These are phyloP conservation scores for Rosa rugosa DNA, from an alignment of 306 rosid genomes.

Conservation along the genomic window DNA sequence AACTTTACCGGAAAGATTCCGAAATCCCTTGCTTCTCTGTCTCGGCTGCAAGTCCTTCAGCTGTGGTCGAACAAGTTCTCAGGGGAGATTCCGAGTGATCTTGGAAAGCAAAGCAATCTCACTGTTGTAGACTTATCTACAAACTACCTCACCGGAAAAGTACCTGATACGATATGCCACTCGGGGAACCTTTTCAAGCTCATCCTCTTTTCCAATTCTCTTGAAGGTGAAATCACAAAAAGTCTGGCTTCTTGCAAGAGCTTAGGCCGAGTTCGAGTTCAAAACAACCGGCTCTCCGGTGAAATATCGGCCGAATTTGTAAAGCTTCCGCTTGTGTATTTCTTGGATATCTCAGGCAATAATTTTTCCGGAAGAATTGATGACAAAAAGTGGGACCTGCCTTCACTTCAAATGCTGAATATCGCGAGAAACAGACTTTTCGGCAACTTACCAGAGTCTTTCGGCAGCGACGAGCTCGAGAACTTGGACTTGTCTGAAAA, in stretches of 20 bases:
- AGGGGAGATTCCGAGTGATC: slow-evolving; percentile 68
- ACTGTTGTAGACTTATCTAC: slow-evolving; percentile 83
- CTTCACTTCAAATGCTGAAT: slow-evolving; percentile 76
- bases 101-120: slow-evolving; percentile 70
- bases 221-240: slow-evolving; percentile 55
- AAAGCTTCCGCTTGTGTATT: slow-evolving; percentile 52
- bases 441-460: slow-evolving; percentile 59
- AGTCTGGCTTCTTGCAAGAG: slow-evolving; percentile 60
- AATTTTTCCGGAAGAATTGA: slow-evolving; percentile 59
- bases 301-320: slow-evolving; percentile 40
- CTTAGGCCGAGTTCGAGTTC: slow-evolving; percentile 71
- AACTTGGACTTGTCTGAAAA: slow-evolving; percentile 66
- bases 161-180: slow-evolving; percentile 60
- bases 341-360: slow-evolving; percentile 79
- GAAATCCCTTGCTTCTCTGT: slow-evolving; percentile 47
- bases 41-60: slow-evolving; percentile 84
- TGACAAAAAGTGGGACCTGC: slow-evolving; percentile 58
- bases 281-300: slow-evolving; percentile 72
- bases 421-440: slow-evolving; percentile 59
- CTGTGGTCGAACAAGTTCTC: slow-evolving; percentile 80
- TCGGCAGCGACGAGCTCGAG: slow-evolving; percentile 56
- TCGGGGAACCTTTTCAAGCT: slow-evolving; percentile 73
- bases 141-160: slow-evolving; percentile 62
- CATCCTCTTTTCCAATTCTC: slow-evolving; percentile 76
- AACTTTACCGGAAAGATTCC: slow-evolving; percentile 69